phyloP scores from a whole-genome alignment of 371 early-diverging fungal genomes.

The Mortierella sp. region DNA sequence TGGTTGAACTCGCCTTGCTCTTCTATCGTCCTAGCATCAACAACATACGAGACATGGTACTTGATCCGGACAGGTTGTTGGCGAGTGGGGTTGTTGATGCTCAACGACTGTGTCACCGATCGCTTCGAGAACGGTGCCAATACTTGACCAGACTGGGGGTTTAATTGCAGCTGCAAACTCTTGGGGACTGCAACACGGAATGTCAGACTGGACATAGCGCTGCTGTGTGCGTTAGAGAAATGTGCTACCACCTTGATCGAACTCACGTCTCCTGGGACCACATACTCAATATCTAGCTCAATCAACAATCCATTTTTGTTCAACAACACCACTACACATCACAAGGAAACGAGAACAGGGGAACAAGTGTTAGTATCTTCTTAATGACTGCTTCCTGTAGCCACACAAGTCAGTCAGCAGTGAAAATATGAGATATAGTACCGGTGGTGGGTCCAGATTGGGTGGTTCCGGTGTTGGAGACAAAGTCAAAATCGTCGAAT shows the following conservation, averaged over 20 bases:
- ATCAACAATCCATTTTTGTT: constrained; percentile 76
- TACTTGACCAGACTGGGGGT: constrained; percentile 67
- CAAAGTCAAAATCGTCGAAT: constrained; percentile 58
- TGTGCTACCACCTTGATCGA: constrained; percentile 58
- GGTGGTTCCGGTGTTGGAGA: constrained; percentile 38
- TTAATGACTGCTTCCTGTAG: background rate
- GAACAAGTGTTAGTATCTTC: background rate
- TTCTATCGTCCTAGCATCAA: constrained; percentile 78
- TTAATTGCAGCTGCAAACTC: constrained; percentile 78
- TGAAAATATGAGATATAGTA: background rate
- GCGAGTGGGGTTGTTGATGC: constrained; percentile 66
- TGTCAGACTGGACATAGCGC: constrained; percentile 65
- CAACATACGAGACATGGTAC: constrained; percentile 76
- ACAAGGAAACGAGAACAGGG: background rate
- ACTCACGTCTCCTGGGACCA: constrained; percentile 18
- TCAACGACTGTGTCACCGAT: constrained; percentile 68
- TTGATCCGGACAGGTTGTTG: constrained; percentile 75
- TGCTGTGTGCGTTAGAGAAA: constrained; percentile 66
- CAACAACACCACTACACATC: constrained; percentile 61
- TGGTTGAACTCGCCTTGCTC: constrained; percentile 74
- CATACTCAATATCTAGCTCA: constrained; percentile 57
- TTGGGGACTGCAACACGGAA: constrained; percentile 68
- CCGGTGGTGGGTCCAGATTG: constrained; percentile 37
- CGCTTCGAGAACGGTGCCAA: constrained; percentile 72
- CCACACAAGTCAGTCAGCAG: background rate